phyloP scores from a whole-genome alignment of 2,329 filamentous ascomycete genomes.

The Alternaria consortialis region DNA sequence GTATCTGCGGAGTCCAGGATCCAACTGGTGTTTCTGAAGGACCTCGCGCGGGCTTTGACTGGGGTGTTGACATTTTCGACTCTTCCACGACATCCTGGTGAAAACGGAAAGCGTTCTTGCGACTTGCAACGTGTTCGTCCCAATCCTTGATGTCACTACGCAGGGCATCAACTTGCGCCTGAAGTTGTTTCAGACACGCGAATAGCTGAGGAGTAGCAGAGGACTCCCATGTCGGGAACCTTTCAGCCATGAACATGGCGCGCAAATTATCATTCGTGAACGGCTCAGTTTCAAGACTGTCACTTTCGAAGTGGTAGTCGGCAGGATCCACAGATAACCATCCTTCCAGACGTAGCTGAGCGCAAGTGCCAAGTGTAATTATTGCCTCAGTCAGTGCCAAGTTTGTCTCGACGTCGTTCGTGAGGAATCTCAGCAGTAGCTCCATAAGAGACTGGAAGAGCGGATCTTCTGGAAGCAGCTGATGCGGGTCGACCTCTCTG shows the following conservation, averaged over 20 bases:
- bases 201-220: slow-evolving; percentile 53
- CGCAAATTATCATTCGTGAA: slow-evolving; percentile 43
- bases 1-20: slow-evolving; percentile 50
- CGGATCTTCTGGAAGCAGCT: slow-evolving; percentile 68
- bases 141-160: slow-evolving; percentile 57
- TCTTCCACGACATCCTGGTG: slow-evolving; percentile 57
- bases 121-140: slow-evolving; percentile 58
- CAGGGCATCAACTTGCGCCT: slow-evolving; percentile 54
- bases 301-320: slow-evolving; percentile 48
- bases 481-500: slow-evolving; percentile 69
- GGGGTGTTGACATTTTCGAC: slow-evolving; percentile 42
- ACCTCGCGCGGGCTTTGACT: slow-evolving; percentile 33
- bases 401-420: slow-evolving; percentile 92
- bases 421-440: slow-evolving; percentile 80
- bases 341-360: slow-evolving; percentile 84
- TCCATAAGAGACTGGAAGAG: slow-evolving; percentile 62
- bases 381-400: slow-evolving; percentile 85
- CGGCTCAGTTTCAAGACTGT: slow-evolving; percentile 30
- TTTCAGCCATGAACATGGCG: slow-evolving; percentile 48
- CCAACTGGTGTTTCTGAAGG: slow-evolving; percentile 40
- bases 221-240: slow-evolving; percentile 48
- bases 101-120: slow-evolving; percentile 60
- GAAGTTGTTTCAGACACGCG: slow-evolving; percentile 53
- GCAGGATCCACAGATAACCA: slow-evolving; percentile 82
- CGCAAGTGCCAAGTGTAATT: slow-evolving; percentile 82